These are phyloP conservation scores for Blepharisma stoltei DNA, from an alignment of 73 alveolate species.

Conservation along the genomic window DNA sequence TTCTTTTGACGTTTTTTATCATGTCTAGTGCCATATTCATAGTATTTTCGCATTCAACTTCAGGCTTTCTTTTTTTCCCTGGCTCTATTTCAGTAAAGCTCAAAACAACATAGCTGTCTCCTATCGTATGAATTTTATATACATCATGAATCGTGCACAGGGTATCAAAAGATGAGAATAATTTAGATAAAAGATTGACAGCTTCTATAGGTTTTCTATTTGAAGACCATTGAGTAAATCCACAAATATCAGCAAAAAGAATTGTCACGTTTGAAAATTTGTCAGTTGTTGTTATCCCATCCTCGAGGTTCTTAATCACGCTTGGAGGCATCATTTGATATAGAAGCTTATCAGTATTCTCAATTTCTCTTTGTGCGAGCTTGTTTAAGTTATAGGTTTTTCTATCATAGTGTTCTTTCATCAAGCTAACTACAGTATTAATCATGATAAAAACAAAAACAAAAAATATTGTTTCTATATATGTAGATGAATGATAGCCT, in stretches of 20 bases:
- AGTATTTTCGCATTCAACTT: conserved; percentile 88
- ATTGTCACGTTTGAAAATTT: conserved; percentile 82
- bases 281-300: conserved; percentile 79
- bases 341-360: background rate
- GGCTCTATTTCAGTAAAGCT: conserved; percentile 69
- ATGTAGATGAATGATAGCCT: background rate
- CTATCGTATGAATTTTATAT: conserved; percentile 93
- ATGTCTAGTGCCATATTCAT: conserved; percentile 91
- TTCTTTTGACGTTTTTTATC: conserved; percentile 89
- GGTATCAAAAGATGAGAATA: conserved; percentile 89
- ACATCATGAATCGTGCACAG: conserved; percentile 80
- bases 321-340: conserved; percentile 6
- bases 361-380: background rate
- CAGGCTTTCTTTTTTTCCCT: conserved; percentile 72
- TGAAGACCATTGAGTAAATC: conserved; percentile 70
- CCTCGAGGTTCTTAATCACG: conserved; percentile 45
- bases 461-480: conserved; percentile 1
- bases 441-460: background rate
- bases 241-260: conserved; percentile 87
- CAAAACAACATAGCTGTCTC: conserved; percentile 97
- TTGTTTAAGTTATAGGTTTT: background rate
- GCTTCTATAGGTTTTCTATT: conserved; percentile 86
- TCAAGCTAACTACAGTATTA: background rate
- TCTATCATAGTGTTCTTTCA: background rate
- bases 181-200: conserved; percentile 77